Conservation (phyloP, 805 yeast genomes). For the Danielozyma ontarioensis region DNA sequence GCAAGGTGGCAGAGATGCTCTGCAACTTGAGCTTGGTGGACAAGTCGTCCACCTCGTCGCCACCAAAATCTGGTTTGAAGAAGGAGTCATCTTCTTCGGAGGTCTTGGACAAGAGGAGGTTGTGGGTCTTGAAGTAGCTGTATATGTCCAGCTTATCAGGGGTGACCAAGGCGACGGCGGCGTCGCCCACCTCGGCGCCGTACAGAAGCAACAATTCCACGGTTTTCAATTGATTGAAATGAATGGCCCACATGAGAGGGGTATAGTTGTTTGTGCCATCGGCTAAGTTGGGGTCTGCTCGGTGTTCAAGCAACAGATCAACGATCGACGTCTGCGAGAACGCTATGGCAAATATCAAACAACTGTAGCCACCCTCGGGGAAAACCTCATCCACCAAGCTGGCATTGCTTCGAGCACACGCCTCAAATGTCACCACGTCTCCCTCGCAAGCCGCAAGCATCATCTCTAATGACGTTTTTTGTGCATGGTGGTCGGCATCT, state of each 20-base stretch:
- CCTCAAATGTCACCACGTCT: slow-evolving; percentile 30
- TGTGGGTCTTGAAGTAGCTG: slow-evolving; percentile 54
- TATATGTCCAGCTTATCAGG: slow-evolving; percentile 50
- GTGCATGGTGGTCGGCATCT: background rate
- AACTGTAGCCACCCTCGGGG: slow-evolving; percentile 28
- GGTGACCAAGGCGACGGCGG: slow-evolving; percentile 53
- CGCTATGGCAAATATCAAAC: slow-evolving; percentile 48
- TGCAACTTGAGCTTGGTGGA: slow-evolving; percentile 29
- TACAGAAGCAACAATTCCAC: slow-evolving; percentile 53
- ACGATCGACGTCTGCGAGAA: slow-evolving; percentile 45
- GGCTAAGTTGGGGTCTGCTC: slow-evolving; percentile 43
- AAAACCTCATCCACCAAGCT: slow-evolving; percentile 15
- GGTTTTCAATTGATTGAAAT: slow-evolving; percentile 50
- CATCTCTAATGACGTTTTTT: slow-evolving; percentile 16
- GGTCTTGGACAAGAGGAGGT: slow-evolving; percentile 20
- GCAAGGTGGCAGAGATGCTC: slow-evolving; percentile 17
- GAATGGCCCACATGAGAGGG: slow-evolving; percentile 85
- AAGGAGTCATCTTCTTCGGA: slow-evolving; percentile 1
- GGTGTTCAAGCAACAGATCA: slow-evolving; percentile 40
- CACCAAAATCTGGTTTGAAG: slow-evolving; percentile 13
- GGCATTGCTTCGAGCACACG: slow-evolving; percentile 15
- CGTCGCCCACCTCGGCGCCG: slow-evolving; percentile 50
- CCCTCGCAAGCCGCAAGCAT: slow-evolving; percentile 32
- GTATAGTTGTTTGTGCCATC: slow-evolving; percentile 52
- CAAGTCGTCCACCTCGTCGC: slow-evolving; percentile 30